These are phyloP conservation scores for Samsoniella hepiali DNA, from an alignment of 2,329 filamentous ascomycete genomes.

Conservation along the genomic window DNA sequence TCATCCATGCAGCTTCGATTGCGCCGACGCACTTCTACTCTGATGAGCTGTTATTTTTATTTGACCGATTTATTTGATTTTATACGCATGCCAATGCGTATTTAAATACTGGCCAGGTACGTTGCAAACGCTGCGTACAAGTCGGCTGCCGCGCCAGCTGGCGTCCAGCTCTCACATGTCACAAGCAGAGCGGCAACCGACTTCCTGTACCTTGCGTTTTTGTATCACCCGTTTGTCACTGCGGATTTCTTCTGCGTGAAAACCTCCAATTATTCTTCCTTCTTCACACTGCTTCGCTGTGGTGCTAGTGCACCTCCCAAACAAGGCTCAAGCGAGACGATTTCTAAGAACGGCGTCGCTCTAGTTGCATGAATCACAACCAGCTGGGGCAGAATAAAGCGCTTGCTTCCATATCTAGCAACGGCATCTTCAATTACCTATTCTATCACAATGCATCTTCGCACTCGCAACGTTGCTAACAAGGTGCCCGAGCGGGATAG, in stretches of 20 bases:
- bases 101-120: background rate
- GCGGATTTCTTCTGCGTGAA: background rate
- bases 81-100: no score
- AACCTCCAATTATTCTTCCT: background rate
- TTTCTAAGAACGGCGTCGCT: background rate
- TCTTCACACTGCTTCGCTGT: background rate
- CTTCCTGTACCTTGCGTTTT: background rate
- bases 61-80: no score
- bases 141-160: background rate
- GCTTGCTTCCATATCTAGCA: background rate
- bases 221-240: background rate
- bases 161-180: background rate
- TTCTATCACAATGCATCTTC: background rate
- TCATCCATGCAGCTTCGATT: background rate
- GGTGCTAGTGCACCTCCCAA: background rate
- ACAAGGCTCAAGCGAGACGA: background rate
- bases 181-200: background rate
- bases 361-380: background rate
- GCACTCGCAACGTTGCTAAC: slow-evolving; percentile 1
- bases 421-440: background rate
- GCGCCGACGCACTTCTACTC: background rate
- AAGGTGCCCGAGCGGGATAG: background rate
- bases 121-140: background rate
- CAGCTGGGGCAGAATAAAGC: background rate
- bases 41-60: background rate